These are phyloP conservation scores for Aspergillus cristatus DNA, from an alignment of 495 filamentous ascomycete genomes.

Conservation along the genomic window DNA sequence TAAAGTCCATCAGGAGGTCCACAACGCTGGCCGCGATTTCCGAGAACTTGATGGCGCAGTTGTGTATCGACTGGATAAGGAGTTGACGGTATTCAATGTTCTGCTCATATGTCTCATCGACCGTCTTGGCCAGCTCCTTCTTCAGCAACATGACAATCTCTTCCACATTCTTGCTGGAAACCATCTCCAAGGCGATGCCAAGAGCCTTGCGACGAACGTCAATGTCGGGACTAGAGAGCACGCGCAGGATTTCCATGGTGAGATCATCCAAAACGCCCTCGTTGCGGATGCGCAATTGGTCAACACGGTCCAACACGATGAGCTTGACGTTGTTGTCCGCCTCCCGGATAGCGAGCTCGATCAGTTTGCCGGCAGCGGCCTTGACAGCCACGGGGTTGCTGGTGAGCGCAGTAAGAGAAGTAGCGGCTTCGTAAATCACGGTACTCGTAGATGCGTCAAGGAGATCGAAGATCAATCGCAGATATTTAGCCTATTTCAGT, in stretches of 20 bases:
- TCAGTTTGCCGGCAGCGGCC: conserved; percentile 90
- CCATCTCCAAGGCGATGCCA: conserved; percentile 89
- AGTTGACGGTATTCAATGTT: conserved; percentile 95
- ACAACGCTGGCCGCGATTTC: conserved; percentile 96
- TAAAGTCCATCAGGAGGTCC: conserved; percentile 97
- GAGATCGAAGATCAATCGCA: conserved; percentile 93
- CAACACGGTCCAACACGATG: conserved; percentile 91
- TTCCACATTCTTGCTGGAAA: conserved; percentile 97
- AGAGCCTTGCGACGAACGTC: conserved; percentile 93
- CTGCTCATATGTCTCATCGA: conserved; percentile 98
- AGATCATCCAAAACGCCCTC: conserved; percentile 90
- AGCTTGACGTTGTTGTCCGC: conserved; percentile 99
- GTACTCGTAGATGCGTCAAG: conserved; percentile 89
- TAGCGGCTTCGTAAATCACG: conserved; percentile 97
- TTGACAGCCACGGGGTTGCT: conserved; percentile 97
- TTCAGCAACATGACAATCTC: conserved; percentile 94
- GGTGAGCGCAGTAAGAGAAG: conserved; percentile 87
- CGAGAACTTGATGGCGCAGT: conserved; percentile 97
- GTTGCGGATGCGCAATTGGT: conserved; percentile 83
- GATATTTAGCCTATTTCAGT: conserved; percentile 62
- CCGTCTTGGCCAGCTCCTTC: conserved; percentile 94
- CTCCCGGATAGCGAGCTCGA: conserved; percentile 93
- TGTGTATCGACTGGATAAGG: conserved; percentile 93
- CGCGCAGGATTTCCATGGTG: conserved; percentile 95
- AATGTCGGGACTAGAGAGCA: conserved; percentile 92